phyloP scores from a whole-genome alignment of 225 moss, liverwort and hornwort species.

The Rhytidiadelphus loreus region DNA sequence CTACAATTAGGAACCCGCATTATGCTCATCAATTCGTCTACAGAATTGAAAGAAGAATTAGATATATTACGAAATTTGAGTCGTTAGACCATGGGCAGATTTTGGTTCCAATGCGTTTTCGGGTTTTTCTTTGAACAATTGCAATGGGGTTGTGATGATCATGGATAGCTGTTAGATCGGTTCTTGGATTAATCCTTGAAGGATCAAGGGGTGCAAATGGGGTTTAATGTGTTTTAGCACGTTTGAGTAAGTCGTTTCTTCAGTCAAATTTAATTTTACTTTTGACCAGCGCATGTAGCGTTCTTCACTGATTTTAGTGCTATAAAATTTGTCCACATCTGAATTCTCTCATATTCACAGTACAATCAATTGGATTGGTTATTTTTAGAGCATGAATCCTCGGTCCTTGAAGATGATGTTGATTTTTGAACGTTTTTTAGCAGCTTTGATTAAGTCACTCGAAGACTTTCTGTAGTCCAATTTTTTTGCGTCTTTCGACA shows the following conservation, averaged over 20 bases:
- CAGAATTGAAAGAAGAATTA: not conserved
- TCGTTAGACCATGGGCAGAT: not conserved
- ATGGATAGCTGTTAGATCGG: not conserved
- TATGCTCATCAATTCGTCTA: not conserved
- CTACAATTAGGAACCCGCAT: too few species aligned
- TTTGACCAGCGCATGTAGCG: too few species aligned
- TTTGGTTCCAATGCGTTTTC: not conserved
- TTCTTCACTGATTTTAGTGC: not conserved
- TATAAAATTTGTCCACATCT: not conserved
- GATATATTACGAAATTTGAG: not conserved
- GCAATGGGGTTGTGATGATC: not conserved
- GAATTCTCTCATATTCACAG: not conserved
- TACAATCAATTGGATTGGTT: not conserved
- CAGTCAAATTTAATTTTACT: too few species aligned
- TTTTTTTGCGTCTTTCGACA: not conserved
- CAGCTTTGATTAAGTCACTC: not conserved
- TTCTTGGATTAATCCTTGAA: not conserved
- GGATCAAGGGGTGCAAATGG: not conserved
- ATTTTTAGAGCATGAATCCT: not conserved
- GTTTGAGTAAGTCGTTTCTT: not conserved
- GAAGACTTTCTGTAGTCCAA: not conserved
- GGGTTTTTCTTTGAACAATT: not conserved
- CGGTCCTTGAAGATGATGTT: not conserved
- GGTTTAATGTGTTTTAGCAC: not conserved
- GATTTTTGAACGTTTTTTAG: not conserved